Conservation (phyloP, 1,139 yeast genomes). For the Blastobotrys apis region DNA sequence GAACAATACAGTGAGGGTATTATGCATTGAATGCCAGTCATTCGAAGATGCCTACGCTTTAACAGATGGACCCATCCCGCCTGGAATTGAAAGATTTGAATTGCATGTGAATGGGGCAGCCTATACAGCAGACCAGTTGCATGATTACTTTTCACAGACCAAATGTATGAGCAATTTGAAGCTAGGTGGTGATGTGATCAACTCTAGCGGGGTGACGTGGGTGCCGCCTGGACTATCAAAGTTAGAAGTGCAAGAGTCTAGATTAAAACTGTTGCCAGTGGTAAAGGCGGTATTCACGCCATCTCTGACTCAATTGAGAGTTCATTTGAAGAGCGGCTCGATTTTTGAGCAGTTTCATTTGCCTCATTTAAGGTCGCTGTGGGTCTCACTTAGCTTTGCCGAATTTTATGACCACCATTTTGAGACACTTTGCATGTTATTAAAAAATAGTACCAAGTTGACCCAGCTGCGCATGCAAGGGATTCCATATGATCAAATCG, state of each 20-base stretch:
- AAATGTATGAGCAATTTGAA: neutral
- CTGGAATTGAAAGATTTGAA: constrained; percentile 10
- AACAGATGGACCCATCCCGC: constrained; percentile 3
- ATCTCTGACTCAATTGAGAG: constrained; percentile 1
- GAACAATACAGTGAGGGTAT: neutral
- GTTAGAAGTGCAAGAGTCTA: constrained; percentile 1
- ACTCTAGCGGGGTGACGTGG: constrained; percentile 7
- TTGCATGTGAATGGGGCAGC: constrained; percentile 3
- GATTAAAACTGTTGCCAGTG: neutral
- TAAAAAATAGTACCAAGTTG: constrained; percentile 2
- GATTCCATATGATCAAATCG: constrained; percentile 9
- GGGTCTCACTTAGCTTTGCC: constrained; percentile 7
- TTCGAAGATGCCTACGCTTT: constrained; percentile 9
- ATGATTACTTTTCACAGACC: constrained; percentile 2
- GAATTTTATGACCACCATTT: constrained; percentile 8
- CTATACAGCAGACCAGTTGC: constrained; percentile 7
- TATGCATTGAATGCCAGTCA: constrained; percentile 9
- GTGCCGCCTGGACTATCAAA: constrained; percentile 1
- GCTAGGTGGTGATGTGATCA: constrained; percentile 10
- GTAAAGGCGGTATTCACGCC: neutral
- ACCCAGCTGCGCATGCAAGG: constrained; percentile 10
- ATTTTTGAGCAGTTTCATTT: constrained; percentile 10
- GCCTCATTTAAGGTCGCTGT: constrained; percentile 7
- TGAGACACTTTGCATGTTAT: constrained; percentile 1
- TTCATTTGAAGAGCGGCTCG: constrained; percentile 6